phyloP scores from a whole-genome alignment of 352 stramenopile genomes.

The Pythium aquatile region DNA sequence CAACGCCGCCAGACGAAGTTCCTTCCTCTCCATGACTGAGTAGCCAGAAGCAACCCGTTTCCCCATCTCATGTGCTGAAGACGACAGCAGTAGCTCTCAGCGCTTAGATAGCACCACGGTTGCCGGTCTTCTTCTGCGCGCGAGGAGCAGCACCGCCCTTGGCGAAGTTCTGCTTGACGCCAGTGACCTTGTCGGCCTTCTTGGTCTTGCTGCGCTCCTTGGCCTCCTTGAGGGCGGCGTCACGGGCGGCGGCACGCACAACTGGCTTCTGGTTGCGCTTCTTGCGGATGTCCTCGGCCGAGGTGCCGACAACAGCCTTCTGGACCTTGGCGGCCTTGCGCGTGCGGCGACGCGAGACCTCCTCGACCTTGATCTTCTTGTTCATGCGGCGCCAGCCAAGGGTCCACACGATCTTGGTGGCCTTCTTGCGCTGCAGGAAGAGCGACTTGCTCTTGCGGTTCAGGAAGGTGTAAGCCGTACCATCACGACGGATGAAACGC shows the following conservation, averaged over 20 bases:
- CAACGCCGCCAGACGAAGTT: constrained; percentile 1
- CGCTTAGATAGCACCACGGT: constrained; percentile 86
- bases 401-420: constrained; percentile 99
- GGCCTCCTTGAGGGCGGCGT: constrained; percentile 91
- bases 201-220: constrained; percentile 90
- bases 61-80: constrained; percentile 25
- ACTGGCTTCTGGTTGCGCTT: constrained; percentile 96
- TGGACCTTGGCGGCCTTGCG: constrained; percentile 97
- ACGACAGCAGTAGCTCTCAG: constrained; percentile 11
- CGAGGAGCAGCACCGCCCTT: constrained; percentile 68
- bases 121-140: constrained; percentile 88
- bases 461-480: constrained; percentile 93
- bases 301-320: constrained; percentile 96
- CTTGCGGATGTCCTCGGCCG: constrained; percentile 98
- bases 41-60: constrained; percentile 28
- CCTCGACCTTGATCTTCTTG: constrained; percentile 98
- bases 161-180: constrained; percentile 48
- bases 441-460: constrained; percentile 98
- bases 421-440: constrained; percentile 99
- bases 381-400: constrained; percentile 96
- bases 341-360: constrained; percentile 76
- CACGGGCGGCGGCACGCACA: constrained; percentile 87
- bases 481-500: constrained; percentile 98
- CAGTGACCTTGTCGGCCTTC: constrained; percentile 69
- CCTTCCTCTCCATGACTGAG: constrained; percentile 15